Conservation (phyloP, 768 basidiomycete species). For the Leccinum incarnatum region DNA sequence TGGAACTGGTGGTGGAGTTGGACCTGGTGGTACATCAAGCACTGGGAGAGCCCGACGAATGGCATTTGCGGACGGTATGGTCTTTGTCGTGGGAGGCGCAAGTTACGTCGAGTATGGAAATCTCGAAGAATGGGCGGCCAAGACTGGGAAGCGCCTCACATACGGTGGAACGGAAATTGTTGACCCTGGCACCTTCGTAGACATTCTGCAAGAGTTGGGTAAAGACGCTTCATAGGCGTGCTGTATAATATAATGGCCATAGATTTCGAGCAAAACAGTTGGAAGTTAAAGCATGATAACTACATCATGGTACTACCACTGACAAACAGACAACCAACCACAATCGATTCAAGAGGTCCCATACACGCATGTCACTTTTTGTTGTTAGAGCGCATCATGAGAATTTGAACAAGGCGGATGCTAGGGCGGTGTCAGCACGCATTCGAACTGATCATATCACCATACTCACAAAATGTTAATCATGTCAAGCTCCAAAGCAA, state of each 20-base stretch:
- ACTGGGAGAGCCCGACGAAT: slow-evolving; percentile 51
- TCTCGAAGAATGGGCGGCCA: slow-evolving; percentile 86
- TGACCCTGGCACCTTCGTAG: slow-evolving; percentile 83
- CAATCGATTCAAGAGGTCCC: not conserved
- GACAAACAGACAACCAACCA: slow-evolving; percentile 1
- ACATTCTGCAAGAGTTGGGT: slow-evolving; percentile 64
- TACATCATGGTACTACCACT: slow-evolving; percentile 13
- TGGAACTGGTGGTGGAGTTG: slow-evolving; percentile 46
- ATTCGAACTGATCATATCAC: not conserved
- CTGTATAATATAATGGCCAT: slow-evolving; percentile 39
- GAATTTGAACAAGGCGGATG: slow-evolving; percentile 77
- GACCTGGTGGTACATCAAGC: slow-evolving; percentile 31
- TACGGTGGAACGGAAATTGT: slow-evolving; percentile 97
- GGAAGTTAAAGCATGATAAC: not conserved
- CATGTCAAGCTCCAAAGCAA: slow-evolving; percentile 80
- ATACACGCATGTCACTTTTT: slow-evolving; percentile 42
- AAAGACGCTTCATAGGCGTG: slow-evolving; percentile 34
- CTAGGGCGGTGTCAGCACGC: slow-evolving; percentile 36
- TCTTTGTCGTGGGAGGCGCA: slow-evolving; percentile 95
- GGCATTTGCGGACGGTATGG: slow-evolving; percentile 85
- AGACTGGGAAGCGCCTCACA: slow-evolving; percentile 79
- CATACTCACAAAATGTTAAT: slow-evolving; percentile 79
- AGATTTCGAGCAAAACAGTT: slow-evolving; percentile 14
- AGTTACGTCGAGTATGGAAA: slow-evolving; percentile 98
- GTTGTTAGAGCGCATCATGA: slow-evolving; percentile 61